These are phyloP conservation scores for Misopates orontium DNA, from an alignment of 257 asterid genomes.

Conservation along the genomic window DNA sequence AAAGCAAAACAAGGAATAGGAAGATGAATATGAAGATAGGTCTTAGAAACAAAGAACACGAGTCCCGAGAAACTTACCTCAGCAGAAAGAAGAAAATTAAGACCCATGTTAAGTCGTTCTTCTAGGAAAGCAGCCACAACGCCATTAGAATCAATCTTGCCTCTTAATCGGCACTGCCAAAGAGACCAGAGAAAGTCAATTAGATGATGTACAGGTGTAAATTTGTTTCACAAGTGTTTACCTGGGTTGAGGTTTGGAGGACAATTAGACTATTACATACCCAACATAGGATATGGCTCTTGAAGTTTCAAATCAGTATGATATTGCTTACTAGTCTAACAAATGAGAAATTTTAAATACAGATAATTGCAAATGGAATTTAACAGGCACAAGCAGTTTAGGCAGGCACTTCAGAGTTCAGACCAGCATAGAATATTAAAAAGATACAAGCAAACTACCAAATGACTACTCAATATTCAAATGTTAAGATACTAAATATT, in stretches of 20 bases:
- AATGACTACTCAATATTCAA: too few species aligned
- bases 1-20: not conserved
- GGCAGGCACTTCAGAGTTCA: too few species aligned
- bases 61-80: conserved; percentile 52
- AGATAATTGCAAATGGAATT: too few species aligned
- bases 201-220: not conserved
- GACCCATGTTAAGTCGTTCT: conserved; percentile 85
- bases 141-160: conserved; percentile 88
- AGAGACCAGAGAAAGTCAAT: conserved; percentile 1
- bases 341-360: too few species aligned
- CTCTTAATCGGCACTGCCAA: conserved; percentile 87
- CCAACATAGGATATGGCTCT: too few species aligned
- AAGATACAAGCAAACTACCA: too few species aligned
- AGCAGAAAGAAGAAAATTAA: conserved; percentile 87
- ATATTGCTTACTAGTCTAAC: too few species aligned
- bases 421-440: too few species aligned
- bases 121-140: conserved; percentile 71
- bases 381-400: too few species aligned
- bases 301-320: not conserved
- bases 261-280: too few species aligned
- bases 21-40: not conserved
- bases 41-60: not conserved
- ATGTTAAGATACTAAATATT: not conserved
- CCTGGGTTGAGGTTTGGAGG: too few species aligned
- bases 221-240: too few species aligned